phyloP scores from a whole-genome alignment of 371 early-diverging fungal genomes.

The Mycotypha africana region DNA sequence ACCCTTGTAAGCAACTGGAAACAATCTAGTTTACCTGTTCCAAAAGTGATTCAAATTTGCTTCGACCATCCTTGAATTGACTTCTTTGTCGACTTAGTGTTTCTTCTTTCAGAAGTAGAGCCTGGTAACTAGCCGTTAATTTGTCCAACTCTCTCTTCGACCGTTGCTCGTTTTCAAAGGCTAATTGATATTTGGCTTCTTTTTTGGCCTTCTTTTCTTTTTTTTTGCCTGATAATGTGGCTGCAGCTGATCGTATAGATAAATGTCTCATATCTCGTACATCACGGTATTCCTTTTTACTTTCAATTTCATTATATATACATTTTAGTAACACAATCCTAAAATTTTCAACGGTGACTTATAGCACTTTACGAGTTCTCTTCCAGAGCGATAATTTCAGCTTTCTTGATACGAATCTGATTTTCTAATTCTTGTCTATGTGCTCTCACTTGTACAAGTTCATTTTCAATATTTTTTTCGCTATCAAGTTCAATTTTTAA shows the following conservation, averaged over 20 bases:
- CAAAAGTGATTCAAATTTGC: constrained; percentile 9
- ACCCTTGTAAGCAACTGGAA: too few relatives aligned
- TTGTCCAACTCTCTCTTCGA: constrained; percentile 27
- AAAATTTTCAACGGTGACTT: too few relatives aligned
- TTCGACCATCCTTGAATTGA: constrained; percentile 8
- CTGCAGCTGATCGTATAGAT: constrained; percentile 33
- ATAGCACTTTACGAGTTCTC: constrained; percentile 17
- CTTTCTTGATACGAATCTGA: constrained; percentile 1
- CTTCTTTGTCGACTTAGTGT: constrained; percentile 6
- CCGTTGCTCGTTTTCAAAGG: constrained; percentile 38
- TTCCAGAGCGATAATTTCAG: constrained; percentile 10
- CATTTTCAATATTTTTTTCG: constrained; percentile 1
- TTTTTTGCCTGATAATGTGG: constrained; percentile 36
- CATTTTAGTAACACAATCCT: too few relatives aligned
- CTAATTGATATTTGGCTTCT: constrained; percentile 33
- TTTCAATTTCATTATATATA: neutral
- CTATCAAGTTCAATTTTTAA: constrained; percentile 3
- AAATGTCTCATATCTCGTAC: constrained; percentile 33
- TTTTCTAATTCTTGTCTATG: neutral
- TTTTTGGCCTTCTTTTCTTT: constrained; percentile 27
- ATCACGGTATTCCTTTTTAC: constrained; percentile 31
- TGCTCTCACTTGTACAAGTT: neutral
- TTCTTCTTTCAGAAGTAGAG: constrained; percentile 2
- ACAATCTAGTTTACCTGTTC: constrained; percentile 8
- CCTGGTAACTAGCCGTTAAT: constrained; percentile 3